Percentiles rank a stretch among this genome's conserved stretches.
phyloP scores from a whole-genome alignment of 1,284 basidiomycete genomes.

The Gymnopus androsaceus region DNA sequence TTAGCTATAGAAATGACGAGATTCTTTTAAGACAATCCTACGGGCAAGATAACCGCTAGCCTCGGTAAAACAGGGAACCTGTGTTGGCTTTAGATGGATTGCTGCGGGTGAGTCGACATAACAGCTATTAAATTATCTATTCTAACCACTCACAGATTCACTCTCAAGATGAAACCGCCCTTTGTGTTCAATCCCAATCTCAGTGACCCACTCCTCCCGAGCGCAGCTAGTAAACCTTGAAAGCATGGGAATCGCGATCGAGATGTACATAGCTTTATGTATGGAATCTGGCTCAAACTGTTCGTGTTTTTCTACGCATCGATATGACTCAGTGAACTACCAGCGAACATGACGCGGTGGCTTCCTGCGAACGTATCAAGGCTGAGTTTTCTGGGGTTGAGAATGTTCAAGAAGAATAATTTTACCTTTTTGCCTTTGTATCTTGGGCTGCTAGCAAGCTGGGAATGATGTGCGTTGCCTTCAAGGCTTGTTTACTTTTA shows the following conservation, averaged over 20 bases:
- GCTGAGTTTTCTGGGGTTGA: conserved; percentile 68
- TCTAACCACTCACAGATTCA: conserved; percentile 67
- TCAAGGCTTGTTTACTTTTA: too few species aligned
- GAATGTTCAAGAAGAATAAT: conserved; percentile 72
- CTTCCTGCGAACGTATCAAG: conserved; percentile 60
- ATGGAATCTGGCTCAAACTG: conserved; percentile 85
- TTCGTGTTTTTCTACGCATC: conserved; percentile 32
- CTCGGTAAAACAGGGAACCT: conserved; percentile 69
- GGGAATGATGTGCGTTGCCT: too few species aligned
- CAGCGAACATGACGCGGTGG: conserved; percentile 80
- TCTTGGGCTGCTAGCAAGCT: too few species aligned
- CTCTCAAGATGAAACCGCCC: conserved; percentile 70
- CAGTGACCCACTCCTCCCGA: conserved; percentile 48
- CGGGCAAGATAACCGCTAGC: conserved; percentile 50
- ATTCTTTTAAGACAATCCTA: conserved; percentile 59
- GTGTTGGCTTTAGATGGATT: conserved; percentile 54
- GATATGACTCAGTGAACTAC: conserved; percentile 75
- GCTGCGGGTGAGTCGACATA: conserved; percentile 57
- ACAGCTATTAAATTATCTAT: background rate
- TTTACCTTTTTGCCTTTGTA: too few species aligned
- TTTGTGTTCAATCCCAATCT: conserved; percentile 60
- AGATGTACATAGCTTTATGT: conserved; percentile 75
- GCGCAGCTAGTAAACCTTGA: conserved; percentile 47
- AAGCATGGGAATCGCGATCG: conserved; percentile 75
- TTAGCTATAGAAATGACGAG: conserved; percentile 65